Base-by-base conservation (phyloP, 139 green algal genomes). In the Picochlorum sp. region DNA sequence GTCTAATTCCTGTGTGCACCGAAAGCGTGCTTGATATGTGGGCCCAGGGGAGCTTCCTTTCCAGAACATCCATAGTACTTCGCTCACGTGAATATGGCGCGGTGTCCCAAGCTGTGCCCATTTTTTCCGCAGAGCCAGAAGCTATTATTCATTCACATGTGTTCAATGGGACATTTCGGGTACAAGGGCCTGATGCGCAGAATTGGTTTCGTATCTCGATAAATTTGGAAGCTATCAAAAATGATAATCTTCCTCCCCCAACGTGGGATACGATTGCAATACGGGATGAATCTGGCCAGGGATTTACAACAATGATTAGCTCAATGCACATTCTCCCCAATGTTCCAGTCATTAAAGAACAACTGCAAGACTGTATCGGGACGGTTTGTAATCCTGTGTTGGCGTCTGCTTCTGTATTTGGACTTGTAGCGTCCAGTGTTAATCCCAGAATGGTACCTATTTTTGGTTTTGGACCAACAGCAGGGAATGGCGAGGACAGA, bases 1-100 rank as follows among this genome's bases (percentile, higher is more conserved):
- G 18, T 26, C 16, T 21, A 3, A 21, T 9, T 20, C 47, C 47
- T 26, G 7, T 54, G 1, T 54, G 47, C 11, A 54, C 16, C 5
- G 47, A 54, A 7, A 54, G 47, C n/a, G 47, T 54, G 18, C 18
- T 54, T 21, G 47, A 54, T 21, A 54, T 54, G 47, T 54, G 47
- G 47, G n/a, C n/a, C 7, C 47, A 54, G 15, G 47, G 47, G n/a
- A 54, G 18, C 10, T 21, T 54, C 6, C 16, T 54, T 20, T 21
- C 16, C 16, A 54, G 11, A 9, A 54, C 47, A 20, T 20, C 16
- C 0, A 26, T 54, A 20, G n/a, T 20, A 54, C n/a, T 54, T 20
- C 6, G 15, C 18, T 20, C 47, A 26, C 18, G 47, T 26, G n/a
- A 20, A 20, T 20, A 54, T 54, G 16, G 18, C 16, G 18, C n/a